Percentiles rank a stretch among this genome's conserved stretches.
phyloP scores from a whole-genome alignment of 2,329 filamentous ascomycete genomes.

The Aureobasidium sp. region DNA sequence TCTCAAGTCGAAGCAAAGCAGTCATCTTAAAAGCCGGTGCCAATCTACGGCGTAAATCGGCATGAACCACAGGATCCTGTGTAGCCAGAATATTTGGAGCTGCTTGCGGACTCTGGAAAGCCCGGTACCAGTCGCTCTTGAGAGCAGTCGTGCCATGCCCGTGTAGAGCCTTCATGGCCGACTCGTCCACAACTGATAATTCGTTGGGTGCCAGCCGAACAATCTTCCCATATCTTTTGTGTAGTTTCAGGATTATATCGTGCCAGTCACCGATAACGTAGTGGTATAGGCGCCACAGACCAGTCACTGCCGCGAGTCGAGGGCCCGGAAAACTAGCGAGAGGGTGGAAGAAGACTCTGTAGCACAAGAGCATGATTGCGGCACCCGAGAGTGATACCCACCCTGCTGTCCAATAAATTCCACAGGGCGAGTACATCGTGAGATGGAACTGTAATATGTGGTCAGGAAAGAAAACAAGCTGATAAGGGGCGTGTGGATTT shows the following conservation, averaged over 20 bases:
- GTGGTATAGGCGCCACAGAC: conserved; percentile 12
- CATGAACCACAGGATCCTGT: conserved; percentile 2
- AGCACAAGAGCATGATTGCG: not conserved
- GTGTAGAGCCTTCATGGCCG: conserved; percentile 26
- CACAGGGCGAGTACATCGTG: not conserved
- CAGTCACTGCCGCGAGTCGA: not conserved
- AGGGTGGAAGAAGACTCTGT: conserved; percentile 15
- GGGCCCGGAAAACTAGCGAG: conserved; percentile 14
- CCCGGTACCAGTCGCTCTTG: conserved; percentile 13
- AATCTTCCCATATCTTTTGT: conserved; percentile 32
- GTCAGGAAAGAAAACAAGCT: too few relatives aligned
- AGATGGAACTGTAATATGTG: not conserved
- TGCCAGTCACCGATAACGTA: conserved; percentile 7
- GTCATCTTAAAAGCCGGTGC: conserved; percentile 38
- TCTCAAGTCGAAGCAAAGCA: conserved; percentile 35
- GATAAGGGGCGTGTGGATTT: too few relatives aligned
- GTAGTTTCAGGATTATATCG: conserved; percentile 31
- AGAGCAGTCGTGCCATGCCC: conserved; percentile 34
- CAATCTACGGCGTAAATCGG: conserved; percentile 2
- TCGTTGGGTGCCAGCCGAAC: conserved; percentile 36
- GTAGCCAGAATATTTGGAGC: conserved; percentile 4
- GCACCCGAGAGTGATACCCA: not conserved
- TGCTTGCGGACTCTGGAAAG: not conserved
- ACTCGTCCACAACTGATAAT: conserved; percentile 30
- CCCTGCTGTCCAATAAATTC: not conserved